These are phyloP conservation scores for Lactifluus subvellereus DNA, from an alignment of 768 basidiomycete genomes.

Conservation along the genomic window DNA sequence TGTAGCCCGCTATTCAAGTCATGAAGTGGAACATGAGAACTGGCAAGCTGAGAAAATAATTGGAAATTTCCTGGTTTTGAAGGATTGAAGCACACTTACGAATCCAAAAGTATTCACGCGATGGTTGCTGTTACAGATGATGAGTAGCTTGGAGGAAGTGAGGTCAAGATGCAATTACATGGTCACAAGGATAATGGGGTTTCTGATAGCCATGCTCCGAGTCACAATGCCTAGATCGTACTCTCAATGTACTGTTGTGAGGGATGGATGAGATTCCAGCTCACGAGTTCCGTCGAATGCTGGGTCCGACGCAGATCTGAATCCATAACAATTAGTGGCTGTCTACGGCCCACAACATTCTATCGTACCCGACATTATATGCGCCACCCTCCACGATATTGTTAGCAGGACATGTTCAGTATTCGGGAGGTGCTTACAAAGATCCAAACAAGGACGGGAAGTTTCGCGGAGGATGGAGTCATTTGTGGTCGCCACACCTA, in stretches of 20 bases:
- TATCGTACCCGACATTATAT: conserved; percentile 38
- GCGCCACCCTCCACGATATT: conserved; percentile 40
- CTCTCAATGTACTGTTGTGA: neutral
- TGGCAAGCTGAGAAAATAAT: conserved; percentile 36
- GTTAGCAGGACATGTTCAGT: neutral
- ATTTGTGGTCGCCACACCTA: conserved; percentile 32
- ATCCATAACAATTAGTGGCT: conserved; percentile 6
- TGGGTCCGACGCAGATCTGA: conserved; percentile 41
- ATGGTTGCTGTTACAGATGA: conserved; percentile 39
- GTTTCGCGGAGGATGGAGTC: conserved; percentile 24
- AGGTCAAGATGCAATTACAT: conserved; percentile 30
- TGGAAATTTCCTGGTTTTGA: neutral
- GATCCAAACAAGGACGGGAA: conserved; percentile 35
- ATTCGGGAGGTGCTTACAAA: conserved; percentile 26
- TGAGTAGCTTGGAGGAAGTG: neutral
- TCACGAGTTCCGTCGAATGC: conserved; percentile 44
- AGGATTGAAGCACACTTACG: conserved; percentile 27
- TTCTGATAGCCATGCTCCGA: conserved; percentile 40
- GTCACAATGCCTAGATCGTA: conserved; percentile 40
- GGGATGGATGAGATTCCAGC: neutral
- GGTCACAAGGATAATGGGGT: conserved; percentile 55
- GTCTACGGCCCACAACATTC: conserved; percentile 34
- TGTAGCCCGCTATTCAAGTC: conserved; percentile 33
- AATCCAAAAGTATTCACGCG: conserved; percentile 53
- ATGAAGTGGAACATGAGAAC: conserved; percentile 36